Evolutionary conservation across 768 basidiomycete genomes (phyloP).

Genomic region (Peribolospora baueri): DNA sequence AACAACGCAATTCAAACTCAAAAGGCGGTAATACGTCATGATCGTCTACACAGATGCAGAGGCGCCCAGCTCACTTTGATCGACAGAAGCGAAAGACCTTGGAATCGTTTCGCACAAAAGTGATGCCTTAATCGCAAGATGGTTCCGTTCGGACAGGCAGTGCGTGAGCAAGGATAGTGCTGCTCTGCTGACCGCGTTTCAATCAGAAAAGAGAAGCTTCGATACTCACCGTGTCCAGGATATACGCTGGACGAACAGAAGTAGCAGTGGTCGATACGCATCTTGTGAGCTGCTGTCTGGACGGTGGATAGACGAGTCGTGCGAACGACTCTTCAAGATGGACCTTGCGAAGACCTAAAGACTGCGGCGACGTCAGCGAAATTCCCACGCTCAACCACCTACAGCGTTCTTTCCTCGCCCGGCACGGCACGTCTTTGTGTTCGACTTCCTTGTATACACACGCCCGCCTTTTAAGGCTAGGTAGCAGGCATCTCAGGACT

Average conservation of each 20-base stretch:
- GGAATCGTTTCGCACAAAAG: constrained; percentile 92
- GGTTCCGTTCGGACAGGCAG: not conserved
- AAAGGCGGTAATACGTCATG: constrained; percentile 1
- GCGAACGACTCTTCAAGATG: too few species aligned
- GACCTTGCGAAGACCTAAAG: too few species aligned
- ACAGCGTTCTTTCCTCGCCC: too few species aligned
- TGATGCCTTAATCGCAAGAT: constrained; percentile 33
- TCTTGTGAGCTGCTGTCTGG: constrained; percentile 15
- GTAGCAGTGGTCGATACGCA: constrained; percentile 96
- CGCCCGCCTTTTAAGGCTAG: too few species aligned
- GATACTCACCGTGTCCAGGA: constrained; percentile 60
- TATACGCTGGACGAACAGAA: constrained; percentile 95
- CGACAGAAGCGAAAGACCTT: constrained; percentile 97
- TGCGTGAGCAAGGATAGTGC: not conserved
- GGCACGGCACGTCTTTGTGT: too few species aligned
- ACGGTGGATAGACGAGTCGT: too few species aligned
- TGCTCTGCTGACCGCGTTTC: not conserved
- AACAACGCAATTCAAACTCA: constrained; percentile 2
- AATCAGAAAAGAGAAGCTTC: not conserved
- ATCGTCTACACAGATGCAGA: not conserved
- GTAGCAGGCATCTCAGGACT: too few species aligned
- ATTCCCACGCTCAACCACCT: too few species aligned
- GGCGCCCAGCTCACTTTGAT: constrained; percentile 44
- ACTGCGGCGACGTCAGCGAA: too few species aligned
- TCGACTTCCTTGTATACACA: too few species aligned